Conservation (phyloP, 2,329 filamentous ascomycete species). For the Penicillium olsonii region DNA sequence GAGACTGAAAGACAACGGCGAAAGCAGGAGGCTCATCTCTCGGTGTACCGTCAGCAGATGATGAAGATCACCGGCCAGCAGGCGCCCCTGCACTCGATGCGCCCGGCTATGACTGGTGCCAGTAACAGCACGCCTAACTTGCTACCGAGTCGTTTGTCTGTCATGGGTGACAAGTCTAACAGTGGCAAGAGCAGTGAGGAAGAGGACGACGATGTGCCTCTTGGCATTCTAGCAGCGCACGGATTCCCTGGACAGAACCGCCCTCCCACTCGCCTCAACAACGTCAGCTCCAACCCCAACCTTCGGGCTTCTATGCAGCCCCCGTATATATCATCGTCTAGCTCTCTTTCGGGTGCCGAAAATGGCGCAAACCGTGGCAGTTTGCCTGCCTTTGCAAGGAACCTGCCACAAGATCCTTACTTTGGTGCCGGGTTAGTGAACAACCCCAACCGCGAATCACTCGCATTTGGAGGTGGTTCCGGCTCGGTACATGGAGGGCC, state of each 20-base stretch:
- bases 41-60: constrained; percentile 91
- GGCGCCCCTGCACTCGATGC: constrained; percentile 50
- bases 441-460: constrained; percentile 70
- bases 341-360: constrained; percentile 60
- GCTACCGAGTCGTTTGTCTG: constrained; percentile 37
- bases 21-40: constrained; percentile 87
- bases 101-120: constrained; percentile 59
- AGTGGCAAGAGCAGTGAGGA: constrained; percentile 52
- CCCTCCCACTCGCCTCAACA: constrained; percentile 68
- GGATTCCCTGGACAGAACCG: constrained; percentile 80
- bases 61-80: constrained; percentile 89
- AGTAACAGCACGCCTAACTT: constrained; percentile 65
- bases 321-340: constrained; percentile 52
- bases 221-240: constrained; percentile 84
- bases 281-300: constrained; percentile 70
- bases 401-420: constrained; percentile 82
- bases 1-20: constrained; percentile 73
- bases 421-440: constrained; percentile 76
- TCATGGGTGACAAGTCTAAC: constrained; percentile 39
- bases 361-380: constrained; percentile 48
- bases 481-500: constrained; percentile 43
- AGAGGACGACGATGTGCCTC: constrained; percentile 83
- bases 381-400: constrained; percentile 79
- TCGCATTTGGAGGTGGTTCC: constrained; percentile 65
- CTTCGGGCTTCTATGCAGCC: constrained; percentile 59